These are phyloP conservation scores for Casuarina glauca DNA, from an alignment of 306 rosid genomes.

Conservation along the genomic window DNA sequence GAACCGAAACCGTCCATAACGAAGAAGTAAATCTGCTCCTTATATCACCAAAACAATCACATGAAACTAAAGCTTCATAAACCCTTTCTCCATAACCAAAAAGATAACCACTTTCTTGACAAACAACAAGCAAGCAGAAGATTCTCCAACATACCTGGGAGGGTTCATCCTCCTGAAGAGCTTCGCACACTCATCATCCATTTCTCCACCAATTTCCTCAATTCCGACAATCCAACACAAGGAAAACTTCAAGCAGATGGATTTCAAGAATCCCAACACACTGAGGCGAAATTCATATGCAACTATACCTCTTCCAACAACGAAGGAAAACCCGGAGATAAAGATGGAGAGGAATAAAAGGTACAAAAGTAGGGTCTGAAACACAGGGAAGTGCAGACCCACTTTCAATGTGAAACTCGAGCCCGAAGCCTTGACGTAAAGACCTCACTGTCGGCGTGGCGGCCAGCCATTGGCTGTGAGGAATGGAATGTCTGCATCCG, in stretches of 20 bases:
- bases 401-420: not conserved
- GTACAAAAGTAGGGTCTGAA: not conserved
- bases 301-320: conserved; percentile 36
- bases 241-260: conserved; percentile 3
- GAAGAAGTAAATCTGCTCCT: not conserved
- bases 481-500: too few relatives aligned
- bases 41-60: not conserved
- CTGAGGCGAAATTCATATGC: too few relatives aligned
- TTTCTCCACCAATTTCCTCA: not conserved
- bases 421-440: not conserved
- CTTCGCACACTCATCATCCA: conserved; percentile 63
- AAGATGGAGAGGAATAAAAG: not conserved
- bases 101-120: not conserved
- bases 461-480: not conserved
- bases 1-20: not conserved
- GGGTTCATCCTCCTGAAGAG: conserved; percentile 67
- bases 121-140: not conserved
- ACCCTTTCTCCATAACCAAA: not conserved
- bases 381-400: not conserved
- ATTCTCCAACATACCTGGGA: conserved; percentile 42
- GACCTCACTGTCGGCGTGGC: not conserved
- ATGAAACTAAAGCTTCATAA: not conserved
- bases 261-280: not conserved
- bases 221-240: not conserved
- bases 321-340: conserved; percentile 11